Conservation (phyloP, 495 filamentous ascomycete species). For the Jackrogersella minutella region DNA sequence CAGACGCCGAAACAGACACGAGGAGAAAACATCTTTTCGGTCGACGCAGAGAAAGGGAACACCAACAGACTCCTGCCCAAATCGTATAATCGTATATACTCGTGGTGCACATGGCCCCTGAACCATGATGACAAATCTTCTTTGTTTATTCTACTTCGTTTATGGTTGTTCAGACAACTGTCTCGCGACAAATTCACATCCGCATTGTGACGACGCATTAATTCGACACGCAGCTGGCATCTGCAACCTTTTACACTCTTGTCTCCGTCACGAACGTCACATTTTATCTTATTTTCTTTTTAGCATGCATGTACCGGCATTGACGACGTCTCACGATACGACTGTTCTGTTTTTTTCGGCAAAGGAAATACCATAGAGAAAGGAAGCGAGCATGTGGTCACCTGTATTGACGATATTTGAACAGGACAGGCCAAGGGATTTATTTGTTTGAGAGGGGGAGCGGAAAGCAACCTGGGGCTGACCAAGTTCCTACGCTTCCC, state of each 20-base stretch:
- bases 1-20: slow-evolving; percentile 31
- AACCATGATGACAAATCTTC: slow-evolving; percentile 3
- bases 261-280: slow-evolving; percentile 1
- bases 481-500: slow-evolving; percentile 4
- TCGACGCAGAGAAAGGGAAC: slow-evolving; percentile 44
- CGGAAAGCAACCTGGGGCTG: background rate
- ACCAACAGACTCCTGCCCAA: slow-evolving; percentile 45
- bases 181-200: background rate
- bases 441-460: slow-evolving; percentile 21
- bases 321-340: slow-evolving; percentile 36
- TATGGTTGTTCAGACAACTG: background rate
- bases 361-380: slow-evolving; percentile 32
- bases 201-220: background rate
- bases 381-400: slow-evolving; percentile 7
- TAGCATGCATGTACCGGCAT: slow-evolving; percentile 36
- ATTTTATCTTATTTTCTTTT: slow-evolving; percentile 4
- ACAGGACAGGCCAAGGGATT: slow-evolving; percentile 18
- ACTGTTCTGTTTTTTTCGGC: slow-evolving; percentile 19
- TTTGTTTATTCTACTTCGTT: slow-evolving; percentile 13
- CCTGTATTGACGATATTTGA: slow-evolving; percentile 11
- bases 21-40: slow-evolving; percentile 53
- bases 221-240: slow-evolving; percentile 28
- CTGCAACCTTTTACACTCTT: slow-evolving; percentile 12
- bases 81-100: slow-evolving; percentile 32
- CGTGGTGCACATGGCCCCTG: slow-evolving; percentile 29